A percentile compares a stretch with the other conserved stretches of the same genome.
phyloP scores from a whole-genome alignment of 305 asterid genomes.

The Fraxinus nigra region DNA sequence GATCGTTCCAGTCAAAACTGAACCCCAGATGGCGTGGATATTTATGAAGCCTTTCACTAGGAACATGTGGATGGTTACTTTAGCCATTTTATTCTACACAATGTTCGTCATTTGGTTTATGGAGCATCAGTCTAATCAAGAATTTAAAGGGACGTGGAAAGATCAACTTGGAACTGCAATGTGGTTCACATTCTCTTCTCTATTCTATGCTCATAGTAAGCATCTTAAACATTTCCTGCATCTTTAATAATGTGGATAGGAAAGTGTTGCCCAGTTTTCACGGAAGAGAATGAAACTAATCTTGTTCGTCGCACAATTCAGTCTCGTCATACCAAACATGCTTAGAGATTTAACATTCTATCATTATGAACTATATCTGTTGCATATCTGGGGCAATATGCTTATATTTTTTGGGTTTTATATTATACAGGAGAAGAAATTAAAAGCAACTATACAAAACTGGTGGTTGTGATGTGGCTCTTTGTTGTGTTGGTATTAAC shows the following conservation, averaged over 20 bases:
- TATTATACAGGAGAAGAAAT: slow-evolving; percentile 28
- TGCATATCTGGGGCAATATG: neutral
- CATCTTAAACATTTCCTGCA: neutral
- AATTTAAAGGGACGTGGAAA: slow-evolving; percentile 31
- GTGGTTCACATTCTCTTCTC: slow-evolving; percentile 47
- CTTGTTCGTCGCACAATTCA: neutral
- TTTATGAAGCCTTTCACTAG: slow-evolving; percentile 36
- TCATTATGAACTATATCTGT: neutral
- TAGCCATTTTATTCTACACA: slow-evolving; percentile 31
- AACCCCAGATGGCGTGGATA: slow-evolving; percentile 24
- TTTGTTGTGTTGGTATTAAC: slow-evolving; percentile 39
- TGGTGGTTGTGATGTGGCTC: slow-evolving; percentile 36
- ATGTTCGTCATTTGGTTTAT: slow-evolving; percentile 39
- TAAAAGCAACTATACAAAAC: slow-evolving; percentile 24
- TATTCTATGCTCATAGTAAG: slow-evolving; percentile 45
- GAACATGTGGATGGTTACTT: slow-evolving; percentile 39
- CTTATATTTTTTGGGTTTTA: neutral
- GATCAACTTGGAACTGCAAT: slow-evolving; percentile 39
- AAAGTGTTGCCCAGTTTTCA: neutral
- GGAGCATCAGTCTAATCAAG: slow-evolving; percentile 35
- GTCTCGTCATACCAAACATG: neutral
- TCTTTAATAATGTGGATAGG: slow-evolving; percentile 11
- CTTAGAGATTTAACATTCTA: neutral
- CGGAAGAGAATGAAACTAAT: neutral
- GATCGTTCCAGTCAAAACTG: slow-evolving; percentile 28